These are phyloP conservation scores for Rubroboletus pulcherrimus DNA, from an alignment of 768 basidiomycete genomes.

Conservation along the genomic window DNA sequence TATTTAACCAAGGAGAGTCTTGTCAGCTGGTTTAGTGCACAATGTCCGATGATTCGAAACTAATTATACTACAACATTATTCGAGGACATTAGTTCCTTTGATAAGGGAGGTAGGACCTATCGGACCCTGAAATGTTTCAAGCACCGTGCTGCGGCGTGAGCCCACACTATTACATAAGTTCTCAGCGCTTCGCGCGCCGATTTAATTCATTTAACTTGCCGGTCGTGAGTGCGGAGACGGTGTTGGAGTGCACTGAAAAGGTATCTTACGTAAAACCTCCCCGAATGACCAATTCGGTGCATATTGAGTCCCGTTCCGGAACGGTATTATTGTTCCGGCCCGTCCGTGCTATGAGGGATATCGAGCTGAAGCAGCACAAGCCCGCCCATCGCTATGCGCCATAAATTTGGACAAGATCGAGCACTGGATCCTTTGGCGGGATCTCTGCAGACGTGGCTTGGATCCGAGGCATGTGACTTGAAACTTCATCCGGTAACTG, in stretches of 20 bases:
- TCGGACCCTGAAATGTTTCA: no score
- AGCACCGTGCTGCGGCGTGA: no score
- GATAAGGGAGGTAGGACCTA: no score
- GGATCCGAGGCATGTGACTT: slow-evolving; percentile 14
- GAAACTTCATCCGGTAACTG: neutral
- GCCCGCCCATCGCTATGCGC: neutral
- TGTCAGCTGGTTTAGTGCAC: neutral
- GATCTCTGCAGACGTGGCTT: slow-evolving; percentile 5
- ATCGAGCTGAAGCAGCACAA: neutral
- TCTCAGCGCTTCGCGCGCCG: no score
- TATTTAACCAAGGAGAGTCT: neutral
- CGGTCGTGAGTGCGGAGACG: neutral
- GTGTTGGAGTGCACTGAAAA: neutral
- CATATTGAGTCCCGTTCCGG: neutral
- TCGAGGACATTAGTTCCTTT: neutral
- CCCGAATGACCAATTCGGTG: neutral
- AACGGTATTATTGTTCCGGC: neutral
- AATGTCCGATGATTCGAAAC: neutral
- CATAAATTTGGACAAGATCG: neutral
- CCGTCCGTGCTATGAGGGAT: slow-evolving; percentile 8
- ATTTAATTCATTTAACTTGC: no score
- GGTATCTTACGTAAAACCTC: neutral
- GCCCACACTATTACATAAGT: no score
- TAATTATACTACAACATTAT: neutral
- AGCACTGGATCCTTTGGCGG: neutral